phyloP scores from a whole-genome alignment of 148 eudicot species.

The Silene latifolia region DNA sequence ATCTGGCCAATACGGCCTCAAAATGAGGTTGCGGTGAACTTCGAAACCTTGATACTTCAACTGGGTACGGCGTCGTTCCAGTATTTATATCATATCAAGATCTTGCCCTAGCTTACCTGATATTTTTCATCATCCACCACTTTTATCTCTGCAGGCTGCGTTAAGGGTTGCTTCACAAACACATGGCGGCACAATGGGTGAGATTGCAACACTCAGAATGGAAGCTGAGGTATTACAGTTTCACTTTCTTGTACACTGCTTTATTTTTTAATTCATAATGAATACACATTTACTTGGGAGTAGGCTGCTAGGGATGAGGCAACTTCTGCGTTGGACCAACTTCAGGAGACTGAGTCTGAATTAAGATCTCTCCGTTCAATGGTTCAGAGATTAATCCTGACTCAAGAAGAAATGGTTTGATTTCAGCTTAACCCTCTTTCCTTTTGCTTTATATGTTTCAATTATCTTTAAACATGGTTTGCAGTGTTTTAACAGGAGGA shows the following conservation, averaged over 20 bases:
- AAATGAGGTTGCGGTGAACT: no score
- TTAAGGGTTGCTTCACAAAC: constrained; percentile 69
- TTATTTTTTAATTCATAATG: constrained; percentile 6
- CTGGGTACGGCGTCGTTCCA: no score
- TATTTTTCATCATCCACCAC: neutral
- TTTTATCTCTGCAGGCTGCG: constrained; percentile 57
- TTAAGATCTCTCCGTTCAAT: constrained; percentile 51
- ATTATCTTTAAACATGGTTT: constrained; percentile 33
- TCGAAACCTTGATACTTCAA: no score
- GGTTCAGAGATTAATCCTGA: constrained; percentile 72
- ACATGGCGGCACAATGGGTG: constrained; percentile 54
- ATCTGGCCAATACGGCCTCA: no score
- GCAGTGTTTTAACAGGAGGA: constrained; percentile 64
- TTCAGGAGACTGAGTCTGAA: constrained; percentile 57
- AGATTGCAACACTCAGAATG: constrained; percentile 47
- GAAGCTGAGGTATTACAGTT: constrained; percentile 69
- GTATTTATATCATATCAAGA: no score
- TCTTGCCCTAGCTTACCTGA: neutral
- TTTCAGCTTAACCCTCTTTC: constrained; percentile 17
- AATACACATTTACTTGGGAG: constrained; percentile 16
- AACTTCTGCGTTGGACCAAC: constrained; percentile 52
- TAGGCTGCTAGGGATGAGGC: constrained; percentile 74
- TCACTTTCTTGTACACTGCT: neutral
- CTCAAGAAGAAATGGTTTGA: constrained; percentile 82
- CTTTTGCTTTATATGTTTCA: constrained; percentile 9